These are phyloP conservation scores for Cyberlindnera mississippiensis DNA, from an alignment of 805 yeast genomes.

Conservation along the genomic window DNA sequence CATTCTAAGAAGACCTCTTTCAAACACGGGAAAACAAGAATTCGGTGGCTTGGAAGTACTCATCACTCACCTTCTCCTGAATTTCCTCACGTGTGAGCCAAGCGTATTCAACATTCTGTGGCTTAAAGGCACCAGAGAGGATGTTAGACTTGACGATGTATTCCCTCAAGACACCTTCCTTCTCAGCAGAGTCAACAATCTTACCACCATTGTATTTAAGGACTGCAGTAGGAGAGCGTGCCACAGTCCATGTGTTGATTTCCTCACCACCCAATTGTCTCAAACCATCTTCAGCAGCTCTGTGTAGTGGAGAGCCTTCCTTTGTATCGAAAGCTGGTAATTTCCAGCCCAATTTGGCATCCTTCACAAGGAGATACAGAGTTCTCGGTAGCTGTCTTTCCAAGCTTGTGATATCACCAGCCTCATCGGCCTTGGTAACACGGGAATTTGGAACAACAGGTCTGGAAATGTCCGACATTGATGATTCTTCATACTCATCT, in stretches of 20 bases:
- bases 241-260: conserved; percentile 88
- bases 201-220: conserved; percentile 37
- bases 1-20: too few species aligned
- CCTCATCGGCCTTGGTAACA: conserved; percentile 69
- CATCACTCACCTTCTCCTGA: conserved; percentile 42
- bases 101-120: conserved; percentile 47
- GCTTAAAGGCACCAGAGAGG: conserved; percentile 71
- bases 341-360: conserved; percentile 50
- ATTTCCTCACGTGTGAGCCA: conserved; percentile 89
- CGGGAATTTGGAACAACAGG: conserved; percentile 70
- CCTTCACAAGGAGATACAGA: conserved; percentile 66
- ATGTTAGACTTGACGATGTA: conserved; percentile 85
- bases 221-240: conserved; percentile 80
- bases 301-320: conserved; percentile 50
- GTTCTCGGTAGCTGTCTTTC: conserved; percentile 80
- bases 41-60: conserved; percentile 53
- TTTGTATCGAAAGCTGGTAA: conserved; percentile 67
- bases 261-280: conserved; percentile 65
- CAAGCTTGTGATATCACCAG: conserved; percentile 58
- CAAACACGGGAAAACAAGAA: conserved; percentile 34
- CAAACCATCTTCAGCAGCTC: conserved; percentile 71
- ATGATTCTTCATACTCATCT: conserved; percentile 34
- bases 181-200: conserved; percentile 17
- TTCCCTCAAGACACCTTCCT: conserved; percentile 40
- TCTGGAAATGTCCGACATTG: conserved; percentile 57